These are phyloP conservation scores for Mrakia hoshinonis DNA, from an alignment of 768 basidiomycete species.

Conservation along the genomic window DNA sequence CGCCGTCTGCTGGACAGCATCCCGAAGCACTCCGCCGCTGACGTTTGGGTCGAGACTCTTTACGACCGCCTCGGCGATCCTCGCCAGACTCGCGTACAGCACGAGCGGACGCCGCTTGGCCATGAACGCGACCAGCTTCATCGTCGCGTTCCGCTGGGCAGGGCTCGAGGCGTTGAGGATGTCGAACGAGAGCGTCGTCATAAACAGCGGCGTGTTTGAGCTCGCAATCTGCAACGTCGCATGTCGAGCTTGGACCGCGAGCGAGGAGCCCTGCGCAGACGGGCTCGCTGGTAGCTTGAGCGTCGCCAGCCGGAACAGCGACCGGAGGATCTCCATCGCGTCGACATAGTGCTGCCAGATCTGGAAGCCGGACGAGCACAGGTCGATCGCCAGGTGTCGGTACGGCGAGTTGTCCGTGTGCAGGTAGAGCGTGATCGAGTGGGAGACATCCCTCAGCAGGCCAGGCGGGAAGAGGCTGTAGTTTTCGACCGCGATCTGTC, in stretches of 20 bases:
- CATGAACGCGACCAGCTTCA: conserved; percentile 88
- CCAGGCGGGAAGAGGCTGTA: conserved; percentile 70
- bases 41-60: conserved; percentile 89
- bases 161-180: conserved; percentile 63
- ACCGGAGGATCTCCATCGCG: conserved; percentile 74
- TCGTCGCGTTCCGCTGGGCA: conserved; percentile 67
- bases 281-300: conserved; percentile 30
- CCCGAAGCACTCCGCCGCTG: conserved; percentile 51
- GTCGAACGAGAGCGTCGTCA: conserved; percentile 85
- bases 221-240: conserved; percentile 79
- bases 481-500: conserved; percentile 71
- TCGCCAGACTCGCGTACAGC: conserved; percentile 70
- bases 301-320: conserved; percentile 72
- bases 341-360: conserved; percentile 94
- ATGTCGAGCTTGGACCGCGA: conserved; percentile 65
- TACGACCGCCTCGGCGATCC: conserved; percentile 87
- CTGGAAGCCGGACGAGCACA: conserved; percentile 81
- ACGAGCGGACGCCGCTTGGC: conserved; percentile 88
- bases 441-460: conserved; percentile 70
- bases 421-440: conserved; percentile 68
- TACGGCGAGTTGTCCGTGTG: conserved; percentile 50
- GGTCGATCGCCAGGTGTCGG: conserved; percentile 69
- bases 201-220: conserved; percentile 76
- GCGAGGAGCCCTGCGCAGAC: conserved; percentile 49
- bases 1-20: conserved; percentile 79